Base-by-base conservation (phyloP, 305 asterid genomes). In the Rubia tinctorum region DNA sequence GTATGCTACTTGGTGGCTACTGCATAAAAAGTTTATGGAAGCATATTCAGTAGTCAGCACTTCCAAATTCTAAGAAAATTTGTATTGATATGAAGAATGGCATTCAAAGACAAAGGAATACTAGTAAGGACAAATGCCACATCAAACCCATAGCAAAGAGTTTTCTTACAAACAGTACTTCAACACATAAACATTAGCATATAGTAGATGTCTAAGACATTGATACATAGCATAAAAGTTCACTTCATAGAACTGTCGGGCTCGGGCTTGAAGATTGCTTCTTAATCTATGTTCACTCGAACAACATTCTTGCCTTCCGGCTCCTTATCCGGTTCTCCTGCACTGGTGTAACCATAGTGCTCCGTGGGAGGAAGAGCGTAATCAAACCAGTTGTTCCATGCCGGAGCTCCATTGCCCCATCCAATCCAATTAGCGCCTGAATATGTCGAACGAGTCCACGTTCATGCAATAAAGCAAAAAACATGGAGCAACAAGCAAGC, bases 361-460 rank as follows among this genome's bases (percentile, higher is more conserved):
- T 86, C 94, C 6, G 80, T 77, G 22, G 84, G 65, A 5, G 86
- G 88, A 74, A 78, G 76, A 76, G 87, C 85, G 87, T 89, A 85
- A 44, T 83, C 90, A 74, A 82, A 89, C 86, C 86, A 83, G 27
- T 83, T 76, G 37, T 74, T 82, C 91, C 89, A 88, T 60, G 71
- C 72, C 3, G 80, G 86, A 74, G 84, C 80, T 34, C 87, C 87
- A 65, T 49, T 49, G 4, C 85, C 85, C 97, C 95, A 90, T 42
- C 65, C 76, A 47, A 69, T 71, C 58, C 65, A 80, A 27, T 72
- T 78, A 51, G 69, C 68, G 55, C 87, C 96, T 90, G 79, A 71
- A 79, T 62, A 40, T 55, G 71, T 47, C 9, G 23, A 3, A 65
- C 3, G 13, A 12, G 20, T 25, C 60, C 56, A 47, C 40, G 12